Evolutionary conservation across 2,329 filamentous ascomycete genomes (phyloP), one percentile per base, ranked within the genome.

Genomic region (Hypoxylon sp.): DNA sequence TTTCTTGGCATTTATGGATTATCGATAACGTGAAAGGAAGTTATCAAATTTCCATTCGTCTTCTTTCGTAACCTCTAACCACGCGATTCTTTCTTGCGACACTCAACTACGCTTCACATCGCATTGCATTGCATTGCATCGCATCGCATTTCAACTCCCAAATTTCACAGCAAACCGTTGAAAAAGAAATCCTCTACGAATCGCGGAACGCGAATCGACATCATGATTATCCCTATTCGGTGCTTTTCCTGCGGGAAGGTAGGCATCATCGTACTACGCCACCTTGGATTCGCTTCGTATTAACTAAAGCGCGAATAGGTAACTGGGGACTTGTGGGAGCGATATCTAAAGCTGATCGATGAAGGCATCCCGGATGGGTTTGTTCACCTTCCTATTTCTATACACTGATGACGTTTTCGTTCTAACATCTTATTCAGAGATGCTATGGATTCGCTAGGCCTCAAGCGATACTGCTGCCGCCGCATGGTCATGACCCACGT

Each of bases 201-300:
- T 57, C 45, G 23, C 29, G 32, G 37, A 51, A 55, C 29, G 67
- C 71, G 81, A 89, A 80, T 34, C 51, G 68, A 72, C 83, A 91
- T 82, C 61, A 99, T 99, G 96, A 99, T 99, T 81, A 98, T 99
- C 73, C 96, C 96, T 2, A 93, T 99, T 71, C 93, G 96, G 73
- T 99, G 96, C 84, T 99, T 99, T 82, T 98, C 96, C 63, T 99
- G 96, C 81, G 96, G 96, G 81, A 99, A 99, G 92, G 96, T 97
- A 81, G 65, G 81, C 72, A 11, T 37, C 46, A n/a, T 56, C 54
- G 27, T 19, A 4, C 52, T n/a, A 37, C 54, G 32, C 32, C 6
- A 19, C 48, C 11, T 16, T 43, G 12, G 48, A 9, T 51, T 48
- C 16, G 32, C 50, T 62, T 50, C 34, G 50, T 64, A 29, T 58